These are phyloP conservation scores for Fonsecaea multimorphosa DNA, from an alignment of 2,329 filamentous ascomycete species.

Conservation along the genomic window DNA sequence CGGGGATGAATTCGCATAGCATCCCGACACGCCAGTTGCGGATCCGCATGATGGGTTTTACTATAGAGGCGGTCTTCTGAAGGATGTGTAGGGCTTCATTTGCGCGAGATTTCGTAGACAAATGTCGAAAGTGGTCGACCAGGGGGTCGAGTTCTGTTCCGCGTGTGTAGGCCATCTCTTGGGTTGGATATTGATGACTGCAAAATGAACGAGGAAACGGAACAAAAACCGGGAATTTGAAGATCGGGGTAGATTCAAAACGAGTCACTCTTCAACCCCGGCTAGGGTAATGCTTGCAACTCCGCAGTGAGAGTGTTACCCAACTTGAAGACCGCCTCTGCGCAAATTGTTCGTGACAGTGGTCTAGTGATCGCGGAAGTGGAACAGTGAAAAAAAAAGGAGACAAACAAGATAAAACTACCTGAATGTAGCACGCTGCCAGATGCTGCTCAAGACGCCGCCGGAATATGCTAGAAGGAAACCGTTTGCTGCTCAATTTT, in stretches of 20 bases:
- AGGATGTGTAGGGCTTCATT: slow-evolving; percentile 66
- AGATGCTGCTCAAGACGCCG: slow-evolving; percentile 8
- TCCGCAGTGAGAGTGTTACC: not conserved
- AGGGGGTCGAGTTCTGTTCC: slow-evolving; percentile 54
- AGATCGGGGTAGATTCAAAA: not conserved
- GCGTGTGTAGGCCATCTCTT: slow-evolving; percentile 26
- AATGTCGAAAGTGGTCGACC: slow-evolving; percentile 59
- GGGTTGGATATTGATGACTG: not conserved
- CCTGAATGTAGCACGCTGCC: not conserved
- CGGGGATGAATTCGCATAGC: slow-evolving; percentile 84
- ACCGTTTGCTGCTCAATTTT: not conserved
- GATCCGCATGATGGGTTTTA: slow-evolving; percentile 94
- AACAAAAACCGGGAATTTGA: not conserved
- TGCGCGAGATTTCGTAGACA: slow-evolving; percentile 56
- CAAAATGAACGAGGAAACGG: not conserved
- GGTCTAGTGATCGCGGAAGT: not conserved
- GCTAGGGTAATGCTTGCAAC: not conserved
- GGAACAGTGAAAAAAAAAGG: not conserved
- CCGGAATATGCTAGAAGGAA: slow-evolving; percentile 27
- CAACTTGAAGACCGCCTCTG: not conserved
- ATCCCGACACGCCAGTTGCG: slow-evolving; percentile 79
- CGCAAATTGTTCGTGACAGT: not conserved
- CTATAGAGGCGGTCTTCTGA: slow-evolving; percentile 81
- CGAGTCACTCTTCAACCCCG: not conserved
- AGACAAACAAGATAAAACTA: not conserved